Conservation (phyloP, 2,329 filamentous ascomycete genomes). For the Anthostomella pinea region DNA sequence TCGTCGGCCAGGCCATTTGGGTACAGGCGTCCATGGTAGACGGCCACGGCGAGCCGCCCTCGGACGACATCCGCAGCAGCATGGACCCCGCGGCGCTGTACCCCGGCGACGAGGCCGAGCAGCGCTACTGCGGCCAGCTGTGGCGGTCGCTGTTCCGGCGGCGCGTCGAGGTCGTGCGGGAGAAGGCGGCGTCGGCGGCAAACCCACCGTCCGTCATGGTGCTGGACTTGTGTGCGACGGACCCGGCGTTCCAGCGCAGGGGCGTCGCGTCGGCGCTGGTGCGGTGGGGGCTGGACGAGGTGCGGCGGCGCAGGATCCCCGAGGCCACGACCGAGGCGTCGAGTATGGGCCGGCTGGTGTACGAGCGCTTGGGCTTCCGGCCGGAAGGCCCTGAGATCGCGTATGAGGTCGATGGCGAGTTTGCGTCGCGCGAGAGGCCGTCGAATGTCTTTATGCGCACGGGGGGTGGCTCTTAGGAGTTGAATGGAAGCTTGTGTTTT, state of each 20-base stretch:
- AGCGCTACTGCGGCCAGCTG: conserved; percentile 43
- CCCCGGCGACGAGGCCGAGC: conserved; percentile 41
- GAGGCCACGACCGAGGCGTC: conserved; percentile 47
- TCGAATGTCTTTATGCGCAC: conserved; percentile 48
- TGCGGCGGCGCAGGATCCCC: conserved; percentile 35
- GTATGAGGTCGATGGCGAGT: conserved; percentile 41
- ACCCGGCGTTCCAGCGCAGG: conserved; percentile 49
- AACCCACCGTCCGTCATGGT: conserved; percentile 49
- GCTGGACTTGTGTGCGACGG: conserved; percentile 49
- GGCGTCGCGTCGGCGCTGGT: conserved; percentile 44
- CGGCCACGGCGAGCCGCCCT: conserved; percentile 43
- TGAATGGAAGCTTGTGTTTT: background rate
- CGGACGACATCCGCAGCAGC: conserved; percentile 29
- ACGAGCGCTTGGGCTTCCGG: conserved; percentile 43
- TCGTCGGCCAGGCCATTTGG: conserved; percentile 56
- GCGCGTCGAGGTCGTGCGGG: conserved; percentile 39
- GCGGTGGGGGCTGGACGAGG: conserved; percentile 45
- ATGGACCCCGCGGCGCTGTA: conserved; percentile 36
- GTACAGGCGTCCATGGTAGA: conserved; percentile 46
- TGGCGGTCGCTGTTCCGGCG: conserved; percentile 41
- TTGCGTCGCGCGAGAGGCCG: conserved; percentile 34
- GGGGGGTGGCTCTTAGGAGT: conserved; percentile 4
- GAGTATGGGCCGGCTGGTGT: conserved; percentile 43
- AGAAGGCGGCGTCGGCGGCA: conserved; percentile 35
- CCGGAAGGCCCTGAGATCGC: conserved; percentile 39